A percentile compares a stretch with the other conserved stretches of the same genome.
These are phyloP conservation scores for Colletotrichum tamarilloi DNA, from an alignment of 2,329 filamentous ascomycete species.

Conservation along the genomic window DNA sequence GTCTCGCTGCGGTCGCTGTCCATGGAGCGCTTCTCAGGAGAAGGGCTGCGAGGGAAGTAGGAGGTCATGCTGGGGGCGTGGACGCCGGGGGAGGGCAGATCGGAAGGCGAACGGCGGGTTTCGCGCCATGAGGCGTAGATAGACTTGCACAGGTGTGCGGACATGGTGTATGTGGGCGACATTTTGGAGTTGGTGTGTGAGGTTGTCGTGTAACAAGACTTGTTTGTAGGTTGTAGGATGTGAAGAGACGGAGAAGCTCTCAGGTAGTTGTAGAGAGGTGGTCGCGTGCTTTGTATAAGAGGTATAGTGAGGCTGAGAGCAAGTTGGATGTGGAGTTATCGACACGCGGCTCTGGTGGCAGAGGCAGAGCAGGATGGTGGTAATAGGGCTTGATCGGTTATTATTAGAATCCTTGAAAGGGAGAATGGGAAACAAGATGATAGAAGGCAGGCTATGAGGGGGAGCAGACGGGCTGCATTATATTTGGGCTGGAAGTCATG, in stretches of 20 bases:
- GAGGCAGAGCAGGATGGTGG: not conserved
- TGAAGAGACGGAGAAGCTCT: not conserved
- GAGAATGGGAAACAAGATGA: constrained; percentile 5
- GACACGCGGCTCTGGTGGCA: constrained; percentile 22
- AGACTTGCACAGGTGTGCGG: constrained; percentile 69
- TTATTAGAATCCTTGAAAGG: constrained; percentile 26
- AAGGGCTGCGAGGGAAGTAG: constrained; percentile 40
- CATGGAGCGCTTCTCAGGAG: constrained; percentile 57
- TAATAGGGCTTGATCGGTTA: constrained; percentile 2
- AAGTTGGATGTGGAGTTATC: constrained; percentile 5
- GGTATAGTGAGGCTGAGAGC: constrained; percentile 8
- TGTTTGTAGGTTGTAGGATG: not conserved
- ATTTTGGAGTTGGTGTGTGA: constrained; percentile 48
- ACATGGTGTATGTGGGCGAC: constrained; percentile 71
- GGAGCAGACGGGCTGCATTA: constrained; percentile 26
- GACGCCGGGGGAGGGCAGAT: constrained; percentile 42
- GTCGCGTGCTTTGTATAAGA: constrained; percentile 22
- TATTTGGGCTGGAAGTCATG: constrained; percentile 21
- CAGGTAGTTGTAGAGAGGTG: not conserved
- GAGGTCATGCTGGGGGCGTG: constrained; percentile 42
- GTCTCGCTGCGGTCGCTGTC: constrained; percentile 56
- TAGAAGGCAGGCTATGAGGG: not conserved
- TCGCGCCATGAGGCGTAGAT: constrained; percentile 70
- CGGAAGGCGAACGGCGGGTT: constrained; percentile 54
- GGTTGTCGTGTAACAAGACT: constrained; percentile 2